Evolutionary conservation across 2,329 filamentous ascomycete genomes (phyloP).

Genomic region (Sphaerostilbella broomeana): DNA sequence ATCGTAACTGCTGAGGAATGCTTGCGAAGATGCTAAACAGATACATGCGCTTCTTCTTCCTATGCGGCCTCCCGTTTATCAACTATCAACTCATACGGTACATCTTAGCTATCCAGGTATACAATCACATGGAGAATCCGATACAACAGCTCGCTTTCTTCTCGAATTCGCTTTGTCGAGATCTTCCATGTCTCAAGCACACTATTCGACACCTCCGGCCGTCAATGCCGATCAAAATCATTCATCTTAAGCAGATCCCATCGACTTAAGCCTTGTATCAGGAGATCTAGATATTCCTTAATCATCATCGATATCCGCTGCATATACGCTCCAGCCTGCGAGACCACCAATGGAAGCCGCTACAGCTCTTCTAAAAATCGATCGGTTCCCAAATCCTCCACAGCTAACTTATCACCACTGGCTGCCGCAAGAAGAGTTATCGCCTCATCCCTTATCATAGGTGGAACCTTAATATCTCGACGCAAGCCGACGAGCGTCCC

Average conservation of each 20-base stretch:
- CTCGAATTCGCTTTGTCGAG: conserved; percentile 26
- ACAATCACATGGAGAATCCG: conserved; percentile 26
- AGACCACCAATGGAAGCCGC: conserved; percentile 26
- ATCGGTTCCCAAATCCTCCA: conserved; percentile 2
- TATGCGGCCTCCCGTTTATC: too few species aligned
- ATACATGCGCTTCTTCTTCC: too few species aligned
- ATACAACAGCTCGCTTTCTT: conserved; percentile 17
- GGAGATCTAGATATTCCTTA: conserved; percentile 20
- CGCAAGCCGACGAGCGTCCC: conserved; percentile 19
- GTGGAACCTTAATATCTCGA: conserved; percentile 18
- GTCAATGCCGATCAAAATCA: conserved; percentile 23
- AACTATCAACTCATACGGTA: conserved; percentile 23
- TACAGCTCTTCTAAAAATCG: conserved; percentile 20
- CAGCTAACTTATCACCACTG: conserved; percentile 12
- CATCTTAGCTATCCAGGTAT: conserved; percentile 27
- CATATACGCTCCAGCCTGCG: conserved; percentile 27
- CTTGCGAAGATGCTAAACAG: too few species aligned
- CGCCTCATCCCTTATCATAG: conserved; percentile 16
- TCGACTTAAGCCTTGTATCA: conserved; percentile 19
- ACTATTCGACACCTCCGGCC: conserved; percentile 24
- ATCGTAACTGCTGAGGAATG: too few species aligned
- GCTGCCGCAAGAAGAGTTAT: neutral
- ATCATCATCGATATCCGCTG: conserved; percentile 20
- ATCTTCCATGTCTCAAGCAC: conserved; percentile 29
- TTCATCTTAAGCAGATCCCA: conserved; percentile 19